A percentile compares a stretch with the other conserved stretches of the same genome.
phyloP scores from a whole-genome alignment of 176 grass and related monocot genomes.

The Avena sativa region DNA sequence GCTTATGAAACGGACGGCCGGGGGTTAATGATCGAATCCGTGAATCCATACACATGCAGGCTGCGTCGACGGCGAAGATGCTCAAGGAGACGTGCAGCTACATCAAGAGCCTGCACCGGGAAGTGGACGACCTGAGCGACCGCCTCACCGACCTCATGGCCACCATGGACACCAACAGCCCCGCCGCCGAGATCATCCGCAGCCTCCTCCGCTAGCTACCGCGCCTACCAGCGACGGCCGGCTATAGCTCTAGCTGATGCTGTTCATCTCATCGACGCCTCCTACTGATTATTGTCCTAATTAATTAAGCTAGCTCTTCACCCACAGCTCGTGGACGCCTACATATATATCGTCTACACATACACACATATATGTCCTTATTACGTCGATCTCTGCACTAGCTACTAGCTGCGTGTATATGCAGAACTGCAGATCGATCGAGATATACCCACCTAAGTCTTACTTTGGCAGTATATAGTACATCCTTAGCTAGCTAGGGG shows the following conservation, averaged over 20 bases:
- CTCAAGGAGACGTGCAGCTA: slow-evolving; percentile 84
- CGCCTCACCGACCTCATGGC: slow-evolving; percentile 69
- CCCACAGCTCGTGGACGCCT: too few relatives aligned
- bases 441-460: too few relatives aligned
- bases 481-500: too few relatives aligned
- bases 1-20: not conserved
- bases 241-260: too few relatives aligned
- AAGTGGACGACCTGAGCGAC: slow-evolving; percentile 76
- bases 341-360: too few relatives aligned
- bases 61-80: slow-evolving; percentile 63
- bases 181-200: slow-evolving; percentile 70
- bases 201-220: slow-evolving; percentile 58
- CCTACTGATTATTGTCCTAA: not conserved
- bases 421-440: too few relatives aligned
- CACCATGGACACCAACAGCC: slow-evolving; percentile 67
- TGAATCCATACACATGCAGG: slow-evolving; percentile 3
- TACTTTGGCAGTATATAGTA: too few relatives aligned
- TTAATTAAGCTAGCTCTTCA: too few relatives aligned
- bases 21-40: not conserved
- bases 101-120: slow-evolving; percentile 80
- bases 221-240: not conserved
- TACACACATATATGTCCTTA: too few relatives aligned
- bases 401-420: too few relatives aligned
- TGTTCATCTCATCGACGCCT: slow-evolving; percentile 36
- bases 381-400: too few relatives aligned